Evolutionary conservation across 2,329 filamentous ascomycete species (phyloP).

Genomic region (Lecanosticta acicola): DNA sequence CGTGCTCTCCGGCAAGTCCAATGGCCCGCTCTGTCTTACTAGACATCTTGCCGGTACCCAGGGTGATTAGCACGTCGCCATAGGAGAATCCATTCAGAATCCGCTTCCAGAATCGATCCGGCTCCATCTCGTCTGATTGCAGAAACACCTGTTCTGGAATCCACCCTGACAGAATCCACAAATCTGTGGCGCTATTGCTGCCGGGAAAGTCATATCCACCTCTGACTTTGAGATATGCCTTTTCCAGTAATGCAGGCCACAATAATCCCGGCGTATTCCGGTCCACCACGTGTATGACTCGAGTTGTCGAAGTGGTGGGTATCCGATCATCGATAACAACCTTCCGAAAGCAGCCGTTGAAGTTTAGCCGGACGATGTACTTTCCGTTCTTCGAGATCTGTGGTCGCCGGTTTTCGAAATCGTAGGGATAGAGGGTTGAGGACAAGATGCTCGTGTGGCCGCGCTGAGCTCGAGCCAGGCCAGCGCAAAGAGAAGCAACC

Average conservation of each 20-base stretch:
- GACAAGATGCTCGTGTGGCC: constrained; percentile 67
- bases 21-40: constrained; percentile 69
- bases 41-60: constrained; percentile 81
- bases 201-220: constrained; percentile 97
- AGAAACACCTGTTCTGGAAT: constrained; percentile 93
- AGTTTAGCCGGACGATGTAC: constrained; percentile 87
- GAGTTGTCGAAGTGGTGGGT: constrained; percentile 66
- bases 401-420: constrained; percentile 54
- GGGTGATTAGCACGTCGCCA: constrained; percentile 78
- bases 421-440: constrained; percentile 69
- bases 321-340: constrained; percentile 86
- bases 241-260: constrained; percentile 91
- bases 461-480: constrained; percentile 62
- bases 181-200: constrained; percentile 91
- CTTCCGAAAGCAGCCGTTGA: constrained; percentile 86
- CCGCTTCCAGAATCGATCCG: constrained; percentile 70
- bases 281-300: constrained; percentile 82
- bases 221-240: constrained; percentile 90
- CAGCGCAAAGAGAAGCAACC: constrained; percentile 87
- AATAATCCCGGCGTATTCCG: constrained; percentile 72
- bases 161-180: constrained; percentile 92
- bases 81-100: constrained; percentile 68
- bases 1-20: constrained; percentile 82
- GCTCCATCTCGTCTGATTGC: constrained; percentile 75
- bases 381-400: constrained; percentile 71